A percentile compares a stretch with the other conserved stretches of the same genome.
Evolutionary conservation across 371 early-diverging fungal genomes (phyloP).

Genomic region (Mortierella sp.): DNA sequence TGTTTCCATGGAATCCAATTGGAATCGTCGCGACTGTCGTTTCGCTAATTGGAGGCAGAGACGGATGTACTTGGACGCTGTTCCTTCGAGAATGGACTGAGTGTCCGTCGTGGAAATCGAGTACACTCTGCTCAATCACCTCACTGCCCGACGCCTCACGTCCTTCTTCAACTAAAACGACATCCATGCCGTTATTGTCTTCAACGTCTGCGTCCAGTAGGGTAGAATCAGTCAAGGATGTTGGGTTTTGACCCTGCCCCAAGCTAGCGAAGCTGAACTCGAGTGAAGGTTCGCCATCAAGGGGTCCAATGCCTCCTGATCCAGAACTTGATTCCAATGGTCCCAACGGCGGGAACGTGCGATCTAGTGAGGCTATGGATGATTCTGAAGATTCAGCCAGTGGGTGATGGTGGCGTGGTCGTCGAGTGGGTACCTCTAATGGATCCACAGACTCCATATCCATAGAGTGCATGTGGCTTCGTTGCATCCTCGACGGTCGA

Average conservation of each 20-base stretch:
- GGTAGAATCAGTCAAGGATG: background rate
- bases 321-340: background rate
- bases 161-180: conserved; percentile 37
- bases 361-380: background rate
- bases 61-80: conserved; percentile 25
- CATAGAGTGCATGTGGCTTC: conserved; percentile 31
- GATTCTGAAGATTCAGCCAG: background rate
- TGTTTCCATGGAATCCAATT: too few relatives aligned
- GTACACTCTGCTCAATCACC: conserved; percentile 48
- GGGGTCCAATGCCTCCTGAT: background rate
- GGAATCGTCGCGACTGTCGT: too few relatives aligned
- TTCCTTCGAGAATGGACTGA: conserved; percentile 44
- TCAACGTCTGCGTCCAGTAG: conserved; percentile 4
- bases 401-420: conserved; percentile 1
- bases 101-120: conserved; percentile 38
- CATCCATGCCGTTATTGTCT: conserved; percentile 24
- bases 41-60: background rate
- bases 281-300: too few relatives aligned
- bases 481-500: conserved; percentile 23
- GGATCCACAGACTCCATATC: conserved; percentile 44
- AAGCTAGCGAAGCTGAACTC: background rate
- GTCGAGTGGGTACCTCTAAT: conserved; percentile 16
- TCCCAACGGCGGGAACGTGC: background rate
- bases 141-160: conserved; percentile 38
- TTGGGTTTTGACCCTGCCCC: background rate